Percentiles rank a stretch among this genome's conserved stretches.
Conservation (phyloP, 2,329 filamentous ascomycete genomes). For the Nigrospora osmanthi region DNA sequence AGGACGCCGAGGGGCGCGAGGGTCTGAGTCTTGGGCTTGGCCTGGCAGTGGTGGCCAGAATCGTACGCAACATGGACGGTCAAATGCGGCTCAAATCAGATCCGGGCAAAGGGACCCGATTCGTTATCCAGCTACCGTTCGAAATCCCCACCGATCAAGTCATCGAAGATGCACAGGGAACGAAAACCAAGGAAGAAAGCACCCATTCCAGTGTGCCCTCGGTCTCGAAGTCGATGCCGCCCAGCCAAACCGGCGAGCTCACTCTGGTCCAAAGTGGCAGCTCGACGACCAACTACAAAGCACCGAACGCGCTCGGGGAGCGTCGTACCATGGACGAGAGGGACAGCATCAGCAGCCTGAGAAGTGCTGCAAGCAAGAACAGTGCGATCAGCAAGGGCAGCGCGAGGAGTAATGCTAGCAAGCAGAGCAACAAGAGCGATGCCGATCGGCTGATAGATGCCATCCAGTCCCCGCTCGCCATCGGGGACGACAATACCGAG, state of each 20-base stretch:
- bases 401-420: slow-evolving; percentile 34
- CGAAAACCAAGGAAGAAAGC: slow-evolving; percentile 5
- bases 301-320: slow-evolving; percentile 11
- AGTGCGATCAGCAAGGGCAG: slow-evolving; percentile 30
- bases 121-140: slow-evolving; percentile 74
- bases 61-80: slow-evolving; percentile 84
- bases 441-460: slow-evolving; percentile 66
- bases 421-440: slow-evolving; percentile 48
- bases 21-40: slow-evolving; percentile 63
- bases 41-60: slow-evolving; percentile 79
- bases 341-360: slow-evolving; percentile 30
- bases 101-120: slow-evolving; percentile 72
- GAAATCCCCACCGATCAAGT: slow-evolving; percentile 44
- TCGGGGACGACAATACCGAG: slow-evolving; percentile 26
- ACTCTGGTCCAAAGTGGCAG: slow-evolving; percentile 49
- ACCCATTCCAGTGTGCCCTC: slow-evolving; percentile 19
- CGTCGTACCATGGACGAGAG: slow-evolving; percentile 27
- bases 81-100: slow-evolving; percentile 80
- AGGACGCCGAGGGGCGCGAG: slow-evolving; percentile 20
- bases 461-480: slow-evolving; percentile 51
- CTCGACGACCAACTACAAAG: slow-evolving; percentile 6
- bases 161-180: slow-evolving; percentile 13
- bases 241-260: slow-evolving; percentile 42
- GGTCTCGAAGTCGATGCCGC: slow-evolving; percentile 20
- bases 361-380: slow-evolving; percentile 24